Base-by-base conservation (phyloP, 306 rosid species). In the Sesbania bispinosa region DNA sequence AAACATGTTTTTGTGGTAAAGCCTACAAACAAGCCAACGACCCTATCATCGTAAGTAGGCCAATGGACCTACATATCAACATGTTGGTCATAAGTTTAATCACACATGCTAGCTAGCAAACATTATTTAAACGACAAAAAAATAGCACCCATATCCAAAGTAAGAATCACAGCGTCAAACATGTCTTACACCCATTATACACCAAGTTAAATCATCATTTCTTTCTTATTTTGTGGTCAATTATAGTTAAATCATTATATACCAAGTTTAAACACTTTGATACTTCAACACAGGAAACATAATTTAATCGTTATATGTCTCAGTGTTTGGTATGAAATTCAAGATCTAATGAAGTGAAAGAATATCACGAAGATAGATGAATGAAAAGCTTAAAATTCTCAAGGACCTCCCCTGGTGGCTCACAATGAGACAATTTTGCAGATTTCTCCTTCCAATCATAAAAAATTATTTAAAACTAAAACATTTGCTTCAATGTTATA, bases 361-460 rank as follows among this genome's bases (percentile, higher is more conserved):
- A 5, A 54, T 53, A 32, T 39, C 68, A 64, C 2, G 39, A 10
- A 14, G 21, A 55, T 33, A 62, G 11, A 45, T 69, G 50, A 65
- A 54, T 16, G 45, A 43, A 69, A 65, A 83, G 86, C 85, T 81
- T 84, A 63, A 93, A 85, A 67, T 50, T 85, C 81, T 77, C 86
- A 3, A 90, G 72, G 29, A 90, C 52, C 41, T 87, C 97, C 89
- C 88, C 83, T 69, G 87, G 46, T 3, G 83, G 69, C 74, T 90
- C 97, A 65, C 78, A 69, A 71, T 92, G 90, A 76, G 88, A 59
- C 51, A 90, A 74, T 58, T 89, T 86, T 26, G 82, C 48, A 58
- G 96, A 83, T 41, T 65, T 80, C 29, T 77, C 85, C 72, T 81
- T 93, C 98, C 97, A 93, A 33, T 86, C 87, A 63, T 84, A 88